Evolutionary conservation across 352 stramenopile species (phyloP).

Genomic region (Elongisporangium prolatum): DNA sequence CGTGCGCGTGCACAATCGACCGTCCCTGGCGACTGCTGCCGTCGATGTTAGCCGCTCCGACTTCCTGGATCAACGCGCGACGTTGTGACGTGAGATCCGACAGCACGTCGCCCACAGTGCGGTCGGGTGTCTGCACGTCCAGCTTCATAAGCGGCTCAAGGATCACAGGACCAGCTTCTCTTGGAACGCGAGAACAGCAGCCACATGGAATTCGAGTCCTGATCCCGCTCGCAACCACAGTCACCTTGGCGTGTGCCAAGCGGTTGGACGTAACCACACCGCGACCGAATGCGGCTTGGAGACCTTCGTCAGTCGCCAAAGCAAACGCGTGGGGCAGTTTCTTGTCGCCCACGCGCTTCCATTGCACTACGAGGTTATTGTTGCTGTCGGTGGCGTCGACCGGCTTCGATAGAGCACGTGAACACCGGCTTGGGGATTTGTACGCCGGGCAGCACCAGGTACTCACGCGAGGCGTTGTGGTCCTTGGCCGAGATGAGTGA

Average conservation of each 20-base stretch:
- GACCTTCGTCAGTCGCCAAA: constrained; percentile 60
- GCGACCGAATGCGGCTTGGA: constrained; percentile 47
- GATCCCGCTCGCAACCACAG: constrained; percentile 52
- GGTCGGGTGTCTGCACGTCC: constrained; percentile 56
- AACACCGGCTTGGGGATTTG: constrained; percentile 85
- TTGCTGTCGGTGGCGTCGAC: constrained; percentile 22
- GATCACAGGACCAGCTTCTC: constrained; percentile 40
- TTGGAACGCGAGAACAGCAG: constrained; percentile 48
- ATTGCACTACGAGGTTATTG: constrained; percentile 55
- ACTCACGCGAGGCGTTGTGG: constrained; percentile 12
- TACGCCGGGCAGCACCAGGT: constrained; percentile 49
- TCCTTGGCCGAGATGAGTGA: constrained; percentile 84
- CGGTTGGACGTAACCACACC: constrained; percentile 58
- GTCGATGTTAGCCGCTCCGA: constrained; percentile 24
- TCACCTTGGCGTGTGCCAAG: constrained; percentile 61
- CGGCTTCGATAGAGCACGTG: constrained; percentile 86
- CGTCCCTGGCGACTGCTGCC: constrained; percentile 26
- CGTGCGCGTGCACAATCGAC: constrained; percentile 56
- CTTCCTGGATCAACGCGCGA: constrained; percentile 65
- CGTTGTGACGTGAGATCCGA: constrained; percentile 70
- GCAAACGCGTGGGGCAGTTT: constrained; percentile 64
- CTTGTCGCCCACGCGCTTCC: constrained; percentile 36
- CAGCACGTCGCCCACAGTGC: constrained; percentile 65
- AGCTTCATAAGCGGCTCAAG: constrained; percentile 82
- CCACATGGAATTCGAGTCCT: constrained; percentile 64